These are phyloP conservation scores for Dentipellis sp. DNA, from an alignment of 768 basidiomycete genomes.

Conservation along the genomic window DNA sequence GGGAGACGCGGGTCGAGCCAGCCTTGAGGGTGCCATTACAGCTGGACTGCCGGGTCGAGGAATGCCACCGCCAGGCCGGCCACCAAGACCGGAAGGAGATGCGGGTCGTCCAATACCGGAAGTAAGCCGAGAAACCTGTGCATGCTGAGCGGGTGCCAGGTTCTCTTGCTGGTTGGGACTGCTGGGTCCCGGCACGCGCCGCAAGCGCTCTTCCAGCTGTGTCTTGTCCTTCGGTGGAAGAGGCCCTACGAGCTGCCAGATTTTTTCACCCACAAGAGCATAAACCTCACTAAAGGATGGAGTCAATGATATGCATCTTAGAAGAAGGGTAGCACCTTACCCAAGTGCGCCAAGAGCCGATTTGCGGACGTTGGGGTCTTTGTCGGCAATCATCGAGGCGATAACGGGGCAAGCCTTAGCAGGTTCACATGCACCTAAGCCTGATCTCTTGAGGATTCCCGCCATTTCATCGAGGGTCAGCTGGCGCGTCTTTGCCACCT, in stretches of 20 bases:
- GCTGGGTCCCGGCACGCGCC: slow-evolving; percentile 67
- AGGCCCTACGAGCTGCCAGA: slow-evolving; percentile 70
- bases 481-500: slow-evolving; percentile 87
- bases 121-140: slow-evolving; percentile 46
- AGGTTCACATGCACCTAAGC: slow-evolving; percentile 75
- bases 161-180: slow-evolving; percentile 28
- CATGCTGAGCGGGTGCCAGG: slow-evolving; percentile 29
- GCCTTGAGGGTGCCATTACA: slow-evolving; percentile 27
- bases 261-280: slow-evolving; percentile 72
- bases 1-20: slow-evolving; percentile 36
- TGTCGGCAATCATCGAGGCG: slow-evolving; percentile 77
- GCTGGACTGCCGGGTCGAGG: slow-evolving; percentile 43
- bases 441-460: slow-evolving; percentile 69
- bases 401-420: slow-evolving; percentile 70
- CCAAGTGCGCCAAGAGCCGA: slow-evolving; percentile 78
- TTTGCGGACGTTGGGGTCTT: slow-evolving; percentile 82
- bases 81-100: slow-evolving; percentile 31
- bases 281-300: slow-evolving; percentile 59
- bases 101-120: slow-evolving; percentile 38
- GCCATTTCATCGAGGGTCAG: slow-evolving; percentile 79
- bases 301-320: slow-evolving; percentile 2
- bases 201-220: slow-evolving; percentile 82
- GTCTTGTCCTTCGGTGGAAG: slow-evolving; percentile 84
- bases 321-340: slow-evolving; percentile 30
- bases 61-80: slow-evolving; percentile 34